Evolutionary conservation across 805 yeast genomes (phyloP), one percentile per base, ranked within the genome.

Genomic region (Torulaspora franciscae): DNA sequence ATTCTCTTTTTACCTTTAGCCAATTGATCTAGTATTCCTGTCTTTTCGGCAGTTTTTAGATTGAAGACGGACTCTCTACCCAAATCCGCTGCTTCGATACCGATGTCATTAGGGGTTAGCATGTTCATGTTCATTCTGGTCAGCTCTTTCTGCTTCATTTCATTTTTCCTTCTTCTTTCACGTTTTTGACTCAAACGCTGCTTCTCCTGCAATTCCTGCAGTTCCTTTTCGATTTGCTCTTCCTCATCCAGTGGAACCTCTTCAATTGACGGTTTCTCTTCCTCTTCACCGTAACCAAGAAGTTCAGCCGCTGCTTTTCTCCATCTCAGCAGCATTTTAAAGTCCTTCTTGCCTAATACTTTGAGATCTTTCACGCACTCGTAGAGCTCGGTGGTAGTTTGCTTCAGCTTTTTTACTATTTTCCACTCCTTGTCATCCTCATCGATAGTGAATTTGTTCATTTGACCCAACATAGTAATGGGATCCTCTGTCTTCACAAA

Each of bases 41-140:
- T 81, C 65, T 84, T 85, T 64, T 86, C 86, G 3, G 96, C 96
- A n/a, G 77, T 68, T 58, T 80, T 83, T 62, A 93, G 73, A 59
- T 83, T 87, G 71, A 93, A 93, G 47, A 88, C 70, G 1, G 90
- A 76, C 47, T 85, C 90, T 44, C 83, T 74, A 29, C 93, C 96
- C 48, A 79, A 72, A 42, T 77, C 76, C 13, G 87, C 91, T 13
- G 96, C 96, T 62, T 93, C 99, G 43, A 87, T 73, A 76, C 98
- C 97, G 51, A 93, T 81, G 59, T 89, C 95, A 70, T 76, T 79
- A 59, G 95, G 96, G 5, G 96, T 86, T 47, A 85, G 72, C 96
- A 93, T 90, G 65, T 86, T 87, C 91, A 93, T 83, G 69, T 93
- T 97, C 85, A 88, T 83, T 70, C 98, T 79, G 39, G 76, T 73